Evolutionary conservation across 164 flowering plant genomes (phyloP).

Genomic region (Litsea cubeba): DNA sequence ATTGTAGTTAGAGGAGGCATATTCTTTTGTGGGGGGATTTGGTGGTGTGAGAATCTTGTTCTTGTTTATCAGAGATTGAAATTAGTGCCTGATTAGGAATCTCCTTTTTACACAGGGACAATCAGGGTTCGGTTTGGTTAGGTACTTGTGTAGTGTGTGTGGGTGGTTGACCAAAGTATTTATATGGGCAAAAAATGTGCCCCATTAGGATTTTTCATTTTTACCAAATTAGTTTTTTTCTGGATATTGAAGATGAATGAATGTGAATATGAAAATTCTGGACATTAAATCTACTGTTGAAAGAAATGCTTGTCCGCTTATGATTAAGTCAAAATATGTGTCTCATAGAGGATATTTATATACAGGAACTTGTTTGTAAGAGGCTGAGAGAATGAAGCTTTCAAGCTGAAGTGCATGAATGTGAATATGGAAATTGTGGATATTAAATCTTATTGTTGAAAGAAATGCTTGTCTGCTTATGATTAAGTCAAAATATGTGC

Average conservation of each 20-base stretch:
- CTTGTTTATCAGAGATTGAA: no score
- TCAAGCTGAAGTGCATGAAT: background rate
- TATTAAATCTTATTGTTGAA: background rate
- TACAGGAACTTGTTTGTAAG: background rate
- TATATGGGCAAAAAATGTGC: no score
- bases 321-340: no score
- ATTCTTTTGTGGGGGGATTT: no score
- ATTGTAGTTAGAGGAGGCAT: background rate
- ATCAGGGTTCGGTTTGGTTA: no score
- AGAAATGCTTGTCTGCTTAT: background rate
- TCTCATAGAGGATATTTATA: background rate
- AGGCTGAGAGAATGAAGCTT: background rate
- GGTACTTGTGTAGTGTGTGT: no score
- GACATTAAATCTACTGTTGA: background rate
- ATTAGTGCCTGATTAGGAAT: no score
- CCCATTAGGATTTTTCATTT: no score
- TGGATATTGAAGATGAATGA: background rate
- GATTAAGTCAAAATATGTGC: background rate
- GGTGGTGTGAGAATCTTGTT: background rate
- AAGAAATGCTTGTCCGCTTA: background rate
- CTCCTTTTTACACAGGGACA: no score
- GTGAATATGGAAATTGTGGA: background rate
- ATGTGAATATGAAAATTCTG: background rate
- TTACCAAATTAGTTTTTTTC: no score
- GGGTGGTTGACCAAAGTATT: accelerated